phyloP scores from a whole-genome alignment of 495 filamentous ascomycete species.

The Beverwykella pulmonaria region DNA sequence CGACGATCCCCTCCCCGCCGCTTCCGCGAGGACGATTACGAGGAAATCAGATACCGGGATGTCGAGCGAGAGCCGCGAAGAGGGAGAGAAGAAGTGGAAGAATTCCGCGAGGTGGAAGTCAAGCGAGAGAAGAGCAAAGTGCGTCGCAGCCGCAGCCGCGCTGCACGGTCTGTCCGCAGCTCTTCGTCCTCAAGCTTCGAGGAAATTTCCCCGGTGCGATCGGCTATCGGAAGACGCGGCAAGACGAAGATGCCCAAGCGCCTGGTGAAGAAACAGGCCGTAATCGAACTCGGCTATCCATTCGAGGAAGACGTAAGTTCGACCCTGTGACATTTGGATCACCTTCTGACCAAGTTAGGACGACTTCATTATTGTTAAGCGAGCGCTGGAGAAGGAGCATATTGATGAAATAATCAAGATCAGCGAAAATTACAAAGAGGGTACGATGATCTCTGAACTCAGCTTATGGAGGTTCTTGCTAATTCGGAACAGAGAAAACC shows the following conservation, averaged over 20 bases:
- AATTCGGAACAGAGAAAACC: slow-evolving; percentile 36
- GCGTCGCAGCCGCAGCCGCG: slow-evolving; percentile 21
- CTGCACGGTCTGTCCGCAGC: slow-evolving; percentile 32
- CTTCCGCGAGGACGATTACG: slow-evolving; percentile 42
- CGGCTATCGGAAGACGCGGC: slow-evolving; percentile 71
- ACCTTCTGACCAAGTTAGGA: slow-evolving; percentile 55
- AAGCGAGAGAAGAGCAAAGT: slow-evolving; percentile 31
- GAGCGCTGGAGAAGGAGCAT: slow-evolving; percentile 81
- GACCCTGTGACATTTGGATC: background rate
- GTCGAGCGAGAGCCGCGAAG: slow-evolving; percentile 33
- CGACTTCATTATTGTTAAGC: slow-evolving; percentile 73
- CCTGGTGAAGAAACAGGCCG: slow-evolving; percentile 72
- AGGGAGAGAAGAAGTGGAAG: slow-evolving; percentile 36
- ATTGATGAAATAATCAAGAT: slow-evolving; percentile 85
- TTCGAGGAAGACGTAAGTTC: slow-evolving; percentile 78
- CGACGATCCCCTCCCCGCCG: slow-evolving; percentile 35
- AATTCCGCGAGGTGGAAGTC: slow-evolving; percentile 35
- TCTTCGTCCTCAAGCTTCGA: slow-evolving; percentile 42
- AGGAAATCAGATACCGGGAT: slow-evolving; percentile 49
- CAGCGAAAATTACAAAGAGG: slow-evolving; percentile 67
- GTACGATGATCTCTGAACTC: slow-evolving; percentile 40
- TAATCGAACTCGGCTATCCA: slow-evolving; percentile 83
- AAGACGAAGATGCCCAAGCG: slow-evolving; percentile 82
- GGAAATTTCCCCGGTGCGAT: slow-evolving; percentile 38
- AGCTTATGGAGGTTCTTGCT: background rate